Base-by-base conservation (phyloP, 2,329 filamentous ascomycete species). In the Parasarocladium wereldwijsianum region DNA sequence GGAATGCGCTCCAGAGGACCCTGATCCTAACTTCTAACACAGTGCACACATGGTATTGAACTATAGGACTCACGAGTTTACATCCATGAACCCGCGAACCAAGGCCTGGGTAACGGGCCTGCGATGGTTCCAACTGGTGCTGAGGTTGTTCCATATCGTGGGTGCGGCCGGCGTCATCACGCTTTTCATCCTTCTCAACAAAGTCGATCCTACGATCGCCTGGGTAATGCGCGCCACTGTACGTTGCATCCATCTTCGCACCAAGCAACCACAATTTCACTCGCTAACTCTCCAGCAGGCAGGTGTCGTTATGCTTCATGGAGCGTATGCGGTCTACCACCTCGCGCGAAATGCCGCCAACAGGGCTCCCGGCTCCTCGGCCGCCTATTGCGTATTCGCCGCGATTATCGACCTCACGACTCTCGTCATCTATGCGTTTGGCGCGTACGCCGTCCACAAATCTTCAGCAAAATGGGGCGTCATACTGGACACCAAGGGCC, bases 361-460 rank as follows among this genome's bases (percentile, higher is more conserved):
- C 25, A 73, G 85, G 30, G 74, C 85, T 1, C 76, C 87, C 0
- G 76, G 64, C 4, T 93, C 83, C 14, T 82, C 84, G 12, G 76
- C 83, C 10, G 87, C 83, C 38, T 96, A 96, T 53, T 84, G 92
- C 53, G 57, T 90, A 34, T 96, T 94, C 49, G 73, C 85, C 3
- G 64, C 70, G 8, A 57, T 84, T 24, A 68, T 79, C 24, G 87
- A 96, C 49, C 44, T 72, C 10, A 57, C 55, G 8, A 53, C 67
- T 25, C 40, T 68, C 16, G 60, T 66, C 7, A 54, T 76, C 21
- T 77, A 70, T 43, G 58, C 59, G 6, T 76, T 70, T 36, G 65
- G 65, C 6, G 60, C 58, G 3, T 46, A 67, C 26, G 52, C 58
- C 6, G 54, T 58, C 8, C 51, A 58, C 28, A 58, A 55, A 30